phyloP scores from a whole-genome alignment of 495 filamentous ascomycete genomes.

The Talaromyces liani region DNA sequence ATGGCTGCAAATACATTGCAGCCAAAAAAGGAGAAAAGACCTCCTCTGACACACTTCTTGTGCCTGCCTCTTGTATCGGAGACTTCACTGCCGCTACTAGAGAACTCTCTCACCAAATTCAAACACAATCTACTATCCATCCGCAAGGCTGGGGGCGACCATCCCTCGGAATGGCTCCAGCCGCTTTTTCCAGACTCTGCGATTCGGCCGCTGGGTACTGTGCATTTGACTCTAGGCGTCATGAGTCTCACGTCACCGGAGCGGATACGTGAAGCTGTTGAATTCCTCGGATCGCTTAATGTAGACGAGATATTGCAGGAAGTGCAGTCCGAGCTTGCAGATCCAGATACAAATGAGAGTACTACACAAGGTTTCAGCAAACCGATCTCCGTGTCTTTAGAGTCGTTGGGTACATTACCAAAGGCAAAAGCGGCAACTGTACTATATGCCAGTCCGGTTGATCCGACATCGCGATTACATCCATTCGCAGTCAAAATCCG shows the following conservation, averaged over 20 bases:
- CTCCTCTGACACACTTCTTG: slow-evolving; percentile 77
- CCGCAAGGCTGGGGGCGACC: slow-evolving; percentile 10
- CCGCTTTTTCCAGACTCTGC: slow-evolving; percentile 48
- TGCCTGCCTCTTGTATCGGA: slow-evolving; percentile 70
- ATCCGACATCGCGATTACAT: slow-evolving; percentile 47
- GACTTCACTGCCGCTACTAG: slow-evolving; percentile 55
- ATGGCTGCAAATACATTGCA: not conserved
- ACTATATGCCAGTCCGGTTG: slow-evolving; percentile 49
- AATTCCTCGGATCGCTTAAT: slow-evolving; percentile 47
- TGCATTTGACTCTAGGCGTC: slow-evolving; percentile 83
- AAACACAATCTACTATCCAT: slow-evolving; percentile 41
- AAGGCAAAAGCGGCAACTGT: slow-evolving; percentile 35
- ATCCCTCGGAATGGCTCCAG: slow-evolving; percentile 14
- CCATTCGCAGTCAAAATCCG: slow-evolving; percentile 57
- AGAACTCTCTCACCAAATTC: slow-evolving; percentile 53
- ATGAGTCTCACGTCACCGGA: slow-evolving; percentile 62
- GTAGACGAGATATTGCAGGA: slow-evolving; percentile 40
- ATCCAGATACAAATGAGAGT: not conserved
- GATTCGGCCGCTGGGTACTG: slow-evolving; percentile 67
- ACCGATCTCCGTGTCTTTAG: slow-evolving; percentile 22
- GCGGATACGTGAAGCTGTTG: slow-evolving; percentile 49
- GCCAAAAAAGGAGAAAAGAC: slow-evolving; percentile 19
- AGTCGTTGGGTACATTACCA: slow-evolving; percentile 30
- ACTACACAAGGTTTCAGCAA: not conserved
- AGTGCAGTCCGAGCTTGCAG: slow-evolving; percentile 13